These are phyloP conservation scores for Raphidocelis subcapitata DNA, from an alignment of 139 green algal species.

Conservation along the genomic window DNA sequence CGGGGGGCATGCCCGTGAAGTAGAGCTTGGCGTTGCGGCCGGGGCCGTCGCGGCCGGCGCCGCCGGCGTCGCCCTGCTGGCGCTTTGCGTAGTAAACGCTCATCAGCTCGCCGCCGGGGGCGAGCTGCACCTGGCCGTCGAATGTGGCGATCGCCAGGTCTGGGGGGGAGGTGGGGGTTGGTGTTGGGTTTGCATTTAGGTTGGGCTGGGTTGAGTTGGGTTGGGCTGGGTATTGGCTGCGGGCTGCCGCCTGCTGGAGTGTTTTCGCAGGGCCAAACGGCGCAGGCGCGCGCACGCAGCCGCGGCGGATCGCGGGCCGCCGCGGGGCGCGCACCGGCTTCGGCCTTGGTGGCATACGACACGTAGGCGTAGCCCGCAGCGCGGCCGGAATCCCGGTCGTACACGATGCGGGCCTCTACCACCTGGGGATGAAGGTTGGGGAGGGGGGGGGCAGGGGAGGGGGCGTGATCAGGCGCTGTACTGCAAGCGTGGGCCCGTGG, in stretches of 20 bases:
- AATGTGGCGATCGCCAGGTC: conserved; percentile 12
- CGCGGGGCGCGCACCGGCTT: not conserved
- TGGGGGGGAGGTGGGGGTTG: not conserved
- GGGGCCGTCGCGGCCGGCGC: not conserved
- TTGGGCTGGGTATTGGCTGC: not conserved
- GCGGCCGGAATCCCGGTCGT: conserved; percentile 15
- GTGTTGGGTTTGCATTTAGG: not conserved
- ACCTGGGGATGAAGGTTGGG: not conserved
- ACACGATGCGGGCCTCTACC: conserved; percentile 3
- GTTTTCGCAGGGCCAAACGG: too few species aligned
- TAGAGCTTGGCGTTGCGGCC: conserved; percentile 30
- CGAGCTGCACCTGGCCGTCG: conserved; percentile 30
- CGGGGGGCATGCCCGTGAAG: conserved; percentile 22
- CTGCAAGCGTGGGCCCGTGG: too few species aligned
- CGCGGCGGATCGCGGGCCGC: too few species aligned
- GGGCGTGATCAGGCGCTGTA: too few species aligned
- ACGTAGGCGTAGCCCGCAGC: conserved; percentile 30
- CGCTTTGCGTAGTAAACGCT: conserved; percentile 32
- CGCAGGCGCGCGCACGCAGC: too few species aligned
- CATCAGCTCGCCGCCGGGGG: conserved; percentile 1
- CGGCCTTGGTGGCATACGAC: conserved; percentile 19
- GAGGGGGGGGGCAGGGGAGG: too few species aligned
- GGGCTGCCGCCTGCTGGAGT: conserved; percentile 1
- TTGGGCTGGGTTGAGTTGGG: not conserved
- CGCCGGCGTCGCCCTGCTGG: conserved; percentile 14